Conservation (phyloP, 2,329 filamentous ascomycete species). For the Coleophoma crateriformis region DNA sequence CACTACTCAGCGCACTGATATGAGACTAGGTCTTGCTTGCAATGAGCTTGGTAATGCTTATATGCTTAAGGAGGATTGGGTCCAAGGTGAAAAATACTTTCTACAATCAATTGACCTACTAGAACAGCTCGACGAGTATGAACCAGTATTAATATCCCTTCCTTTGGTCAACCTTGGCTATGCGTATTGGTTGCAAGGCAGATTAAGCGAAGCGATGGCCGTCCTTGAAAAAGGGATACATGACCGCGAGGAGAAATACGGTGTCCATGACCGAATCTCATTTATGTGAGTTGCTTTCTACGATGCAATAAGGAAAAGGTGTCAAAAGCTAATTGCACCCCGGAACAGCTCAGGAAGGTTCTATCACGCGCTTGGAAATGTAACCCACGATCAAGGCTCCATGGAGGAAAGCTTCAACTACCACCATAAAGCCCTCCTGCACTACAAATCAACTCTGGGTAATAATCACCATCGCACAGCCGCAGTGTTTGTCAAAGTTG, state of each 20-base stretch:
- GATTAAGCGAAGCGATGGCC: constrained; percentile 2
- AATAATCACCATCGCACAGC: constrained; percentile 21
- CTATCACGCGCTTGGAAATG: constrained; percentile 9
- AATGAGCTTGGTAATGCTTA: too few relatives aligned
- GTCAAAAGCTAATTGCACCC: neutral
- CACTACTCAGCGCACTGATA: too few relatives aligned
- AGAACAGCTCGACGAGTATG: constrained; percentile 2
- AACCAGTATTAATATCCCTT: constrained; percentile 3
- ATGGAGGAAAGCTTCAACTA: constrained; percentile 15
- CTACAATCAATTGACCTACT: constrained; percentile 4
- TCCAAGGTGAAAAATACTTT: constrained; percentile 3
- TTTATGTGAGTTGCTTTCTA: constrained; percentile 6
- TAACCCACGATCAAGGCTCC: constrained; percentile 5
- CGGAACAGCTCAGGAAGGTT: constrained; percentile 1
- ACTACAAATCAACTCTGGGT: constrained; percentile 18
- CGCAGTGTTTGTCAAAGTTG: constrained; percentile 17
- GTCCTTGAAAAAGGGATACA: constrained; percentile 2
- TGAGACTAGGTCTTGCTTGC: too few relatives aligned
- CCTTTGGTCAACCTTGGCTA: constrained; percentile 7
- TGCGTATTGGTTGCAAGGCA: constrained; percentile 7
- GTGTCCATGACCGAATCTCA: constrained; percentile 4
- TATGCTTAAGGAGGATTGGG: neutral
- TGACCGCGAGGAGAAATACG: constrained; percentile 6
- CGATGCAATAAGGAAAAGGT: too few relatives aligned
- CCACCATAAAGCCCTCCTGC: constrained; percentile 14